These are phyloP conservation scores for Solanum piurae DNA, from an alignment of 257 asterid genomes.

Conservation along the genomic window DNA sequence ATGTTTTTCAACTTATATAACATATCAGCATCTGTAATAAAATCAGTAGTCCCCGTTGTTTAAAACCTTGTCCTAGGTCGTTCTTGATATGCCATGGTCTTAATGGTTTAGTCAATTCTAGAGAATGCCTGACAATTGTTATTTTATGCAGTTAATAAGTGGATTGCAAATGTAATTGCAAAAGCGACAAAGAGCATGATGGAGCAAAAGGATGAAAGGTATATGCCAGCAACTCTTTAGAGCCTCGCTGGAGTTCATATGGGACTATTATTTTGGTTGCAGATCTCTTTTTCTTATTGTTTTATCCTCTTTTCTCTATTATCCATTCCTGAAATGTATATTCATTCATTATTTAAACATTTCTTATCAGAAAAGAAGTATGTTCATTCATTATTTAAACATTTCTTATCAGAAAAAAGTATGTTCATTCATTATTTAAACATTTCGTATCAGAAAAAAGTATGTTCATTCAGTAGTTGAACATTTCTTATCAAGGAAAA, in stretches of 20 bases:
- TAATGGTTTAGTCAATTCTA: not conserved
- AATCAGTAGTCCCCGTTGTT: not conserved
- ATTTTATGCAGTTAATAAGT: constrained; percentile 62
- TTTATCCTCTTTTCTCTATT: not conserved
- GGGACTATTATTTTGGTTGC: not conserved
- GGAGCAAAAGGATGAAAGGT: constrained; percentile 99
- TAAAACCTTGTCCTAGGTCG: not conserved
- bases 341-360: not conserved
- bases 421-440: not conserved
- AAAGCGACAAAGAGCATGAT: constrained; percentile 79
- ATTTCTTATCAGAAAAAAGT: not conserved
- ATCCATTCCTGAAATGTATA: not conserved
- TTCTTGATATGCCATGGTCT: not conserved
- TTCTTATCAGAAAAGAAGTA: not conserved
- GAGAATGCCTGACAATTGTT: not conserved
- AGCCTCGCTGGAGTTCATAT: not conserved
- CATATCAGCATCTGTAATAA: not conserved
- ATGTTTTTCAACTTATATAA: not conserved
- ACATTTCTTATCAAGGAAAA: not conserved
- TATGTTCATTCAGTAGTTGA: not conserved
- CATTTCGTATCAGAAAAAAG: not conserved
- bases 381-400: not conserved
- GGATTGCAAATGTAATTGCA: constrained; percentile 94
- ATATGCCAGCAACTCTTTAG: not conserved
- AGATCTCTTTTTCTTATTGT: not conserved